Conservation (phyloP, 352 stramenopile species). For the Pythium vanterpoolii region DNA sequence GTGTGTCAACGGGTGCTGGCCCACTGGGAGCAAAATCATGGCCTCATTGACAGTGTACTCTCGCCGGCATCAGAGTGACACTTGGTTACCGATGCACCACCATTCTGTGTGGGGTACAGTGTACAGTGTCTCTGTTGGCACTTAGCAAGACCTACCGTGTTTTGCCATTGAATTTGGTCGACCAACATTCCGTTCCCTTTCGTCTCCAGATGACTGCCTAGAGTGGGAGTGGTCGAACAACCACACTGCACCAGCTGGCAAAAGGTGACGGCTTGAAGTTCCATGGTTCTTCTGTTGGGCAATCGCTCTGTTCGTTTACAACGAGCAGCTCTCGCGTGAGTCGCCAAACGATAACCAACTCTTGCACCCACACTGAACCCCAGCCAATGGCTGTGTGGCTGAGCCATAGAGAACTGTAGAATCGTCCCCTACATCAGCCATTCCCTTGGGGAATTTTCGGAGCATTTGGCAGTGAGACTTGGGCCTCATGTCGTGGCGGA, state of each 20-base stretch:
- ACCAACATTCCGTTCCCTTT: conserved; percentile 14
- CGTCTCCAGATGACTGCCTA: conserved; percentile 12
- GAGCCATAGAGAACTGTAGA: not conserved
- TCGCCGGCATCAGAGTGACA: not conserved
- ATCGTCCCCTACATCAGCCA: too few relatives aligned
- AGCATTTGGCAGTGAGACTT: too few relatives aligned
- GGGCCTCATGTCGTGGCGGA: conserved; percentile 6
- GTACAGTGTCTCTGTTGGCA: too few relatives aligned
- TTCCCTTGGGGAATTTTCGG: too few relatives aligned
- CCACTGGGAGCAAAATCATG: conserved; percentile 12
- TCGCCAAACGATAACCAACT: conserved; percentile 4
- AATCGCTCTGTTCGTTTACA: not conserved
- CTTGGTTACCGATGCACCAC: not conserved
- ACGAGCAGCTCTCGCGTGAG: conserved; percentile 1
- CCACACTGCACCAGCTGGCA: not conserved
- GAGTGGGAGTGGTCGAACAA: not conserved
- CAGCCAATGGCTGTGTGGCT: too few relatives aligned
- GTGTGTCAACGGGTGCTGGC: conserved; percentile 8
- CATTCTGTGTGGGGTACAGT: not conserved
- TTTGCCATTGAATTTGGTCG: conserved; percentile 1
- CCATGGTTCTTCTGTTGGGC: not conserved
- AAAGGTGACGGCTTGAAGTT: not conserved
- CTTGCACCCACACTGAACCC: too few relatives aligned
- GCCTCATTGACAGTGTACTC: not conserved
- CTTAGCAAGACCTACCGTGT: not conserved